phyloP scores from a whole-genome alignment of 345 rosid genomes.

The Pugionium cornutum region DNA sequence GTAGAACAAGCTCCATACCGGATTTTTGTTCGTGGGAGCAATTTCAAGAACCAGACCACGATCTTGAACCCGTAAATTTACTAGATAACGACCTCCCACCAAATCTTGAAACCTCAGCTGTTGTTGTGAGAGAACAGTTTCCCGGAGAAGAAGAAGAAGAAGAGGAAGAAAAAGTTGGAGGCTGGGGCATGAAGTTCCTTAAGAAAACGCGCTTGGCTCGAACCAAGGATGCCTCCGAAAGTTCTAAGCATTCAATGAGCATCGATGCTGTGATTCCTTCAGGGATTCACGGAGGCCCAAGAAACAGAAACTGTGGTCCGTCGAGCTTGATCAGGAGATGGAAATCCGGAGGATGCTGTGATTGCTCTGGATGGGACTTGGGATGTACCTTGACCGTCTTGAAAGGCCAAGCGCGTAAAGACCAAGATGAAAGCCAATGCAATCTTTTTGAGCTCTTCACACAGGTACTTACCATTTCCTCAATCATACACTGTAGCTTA shows the following conservation, averaged over 20 bases:
- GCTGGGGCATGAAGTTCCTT: conserved; percentile 96
- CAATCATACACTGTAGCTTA: too few species aligned
- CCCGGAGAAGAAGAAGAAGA: conserved; percentile 35
- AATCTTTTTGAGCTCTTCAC: conserved; percentile 61
- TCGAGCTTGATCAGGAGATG: conserved; percentile 78
- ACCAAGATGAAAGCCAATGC: conserved; percentile 52
- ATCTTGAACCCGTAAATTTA: conserved; percentile 42
- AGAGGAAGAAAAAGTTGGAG: conserved; percentile 46
- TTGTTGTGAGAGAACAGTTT: conserved; percentile 62
- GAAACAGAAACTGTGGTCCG: conserved; percentile 63
- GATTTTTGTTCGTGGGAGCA: conserved; percentile 58
- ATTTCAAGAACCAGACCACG: conserved; percentile 43
- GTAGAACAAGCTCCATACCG: conserved; percentile 50
- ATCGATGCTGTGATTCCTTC: conserved; percentile 78
- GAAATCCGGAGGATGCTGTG: conserved; percentile 88
- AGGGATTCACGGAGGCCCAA: conserved; percentile 90
- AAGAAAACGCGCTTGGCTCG: conserved; percentile 46
- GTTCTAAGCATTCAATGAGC: conserved; percentile 43
- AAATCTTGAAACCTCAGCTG: conserved; percentile 74
- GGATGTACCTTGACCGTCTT: conserved; percentile 74
- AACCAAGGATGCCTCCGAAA: conserved; percentile 36
- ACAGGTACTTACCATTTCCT: conserved; percentile 49
- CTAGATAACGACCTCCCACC: conserved; percentile 58
- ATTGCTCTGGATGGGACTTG: conserved; percentile 98
- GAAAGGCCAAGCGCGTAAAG: conserved; percentile 45